Conservation (phyloP, 345 rosid species). For the Ceriops decandra region DNA sequence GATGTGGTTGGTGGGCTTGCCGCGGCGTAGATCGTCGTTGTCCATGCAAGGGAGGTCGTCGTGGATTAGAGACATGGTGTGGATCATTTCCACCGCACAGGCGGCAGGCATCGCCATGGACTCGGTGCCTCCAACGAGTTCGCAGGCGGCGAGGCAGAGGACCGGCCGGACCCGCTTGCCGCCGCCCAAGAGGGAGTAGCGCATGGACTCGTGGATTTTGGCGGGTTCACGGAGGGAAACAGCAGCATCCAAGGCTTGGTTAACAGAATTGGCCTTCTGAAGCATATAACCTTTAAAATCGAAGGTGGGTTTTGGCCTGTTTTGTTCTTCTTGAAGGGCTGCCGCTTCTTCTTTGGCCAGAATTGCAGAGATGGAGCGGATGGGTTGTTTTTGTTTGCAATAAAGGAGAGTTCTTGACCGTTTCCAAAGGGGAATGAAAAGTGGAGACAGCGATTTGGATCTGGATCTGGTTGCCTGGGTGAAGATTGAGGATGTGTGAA, state of each 20-base stretch:
- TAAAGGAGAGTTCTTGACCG: conserved; percentile 5
- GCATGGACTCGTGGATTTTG: conserved; percentile 90
- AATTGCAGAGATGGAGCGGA: conserved; percentile 41
- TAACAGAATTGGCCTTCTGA: conserved; percentile 52
- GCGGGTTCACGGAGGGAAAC: conserved; percentile 59
- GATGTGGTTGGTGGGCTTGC: conserved; percentile 86
- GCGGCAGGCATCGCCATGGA: conserved; percentile 76
- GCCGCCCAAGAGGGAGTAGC: conserved; percentile 86
- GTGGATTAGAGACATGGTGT: conserved; percentile 91
- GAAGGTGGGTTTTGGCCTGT: conserved; percentile 34
- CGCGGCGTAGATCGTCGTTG: conserved; percentile 92
- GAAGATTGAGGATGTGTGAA: conserved; percentile 26
- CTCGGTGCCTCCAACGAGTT: conserved; percentile 71
- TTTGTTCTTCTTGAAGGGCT: conserved; percentile 27
- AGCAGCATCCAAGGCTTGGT: conserved; percentile 63
- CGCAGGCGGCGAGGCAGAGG: conserved; percentile 84
- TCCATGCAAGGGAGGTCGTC: conserved; percentile 98
- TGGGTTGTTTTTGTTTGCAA: conserved; percentile 18
- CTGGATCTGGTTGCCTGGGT: conserved; percentile 31
- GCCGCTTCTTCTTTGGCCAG: conserved; percentile 40
- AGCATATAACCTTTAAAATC: conserved; percentile 80
- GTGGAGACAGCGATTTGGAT: conserved; percentile 11
- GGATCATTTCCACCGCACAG: conserved; percentile 91
- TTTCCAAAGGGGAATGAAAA: conserved; percentile 14
- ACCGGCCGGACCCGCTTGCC: conserved; percentile 82